A percentile compares a stretch with the other conserved stretches of the same genome.
Evolutionary conservation across 2,329 filamentous ascomycete species (phyloP).

Genomic region (Aureobasidium mangrovei): DNA sequence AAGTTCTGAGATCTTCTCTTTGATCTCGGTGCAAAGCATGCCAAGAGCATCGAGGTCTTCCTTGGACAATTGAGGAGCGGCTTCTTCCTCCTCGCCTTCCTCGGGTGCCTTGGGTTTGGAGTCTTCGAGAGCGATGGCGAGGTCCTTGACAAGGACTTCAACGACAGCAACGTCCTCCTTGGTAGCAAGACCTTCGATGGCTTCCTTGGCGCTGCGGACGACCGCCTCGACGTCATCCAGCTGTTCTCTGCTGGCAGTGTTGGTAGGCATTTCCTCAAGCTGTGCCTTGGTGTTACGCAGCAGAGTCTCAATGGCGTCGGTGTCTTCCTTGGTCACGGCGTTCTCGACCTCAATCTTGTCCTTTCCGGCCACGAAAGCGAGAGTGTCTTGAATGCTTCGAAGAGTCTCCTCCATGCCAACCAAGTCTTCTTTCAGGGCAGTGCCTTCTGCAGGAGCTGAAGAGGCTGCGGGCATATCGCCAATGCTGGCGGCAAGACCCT

Average conservation of each 20-base stretch:
- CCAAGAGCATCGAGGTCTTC: conserved; percentile 73
- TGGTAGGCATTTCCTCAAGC: conserved; percentile 72
- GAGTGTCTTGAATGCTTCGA: conserved; percentile 50
- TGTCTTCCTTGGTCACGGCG: conserved; percentile 67
- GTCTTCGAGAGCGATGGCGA: conserved; percentile 68
- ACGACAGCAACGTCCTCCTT: conserved; percentile 72
- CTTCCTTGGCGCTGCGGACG: conserved; percentile 66
- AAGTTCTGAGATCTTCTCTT: conserved; percentile 65
- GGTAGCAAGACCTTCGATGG: conserved; percentile 55
- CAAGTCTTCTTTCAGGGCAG: conserved; percentile 47
- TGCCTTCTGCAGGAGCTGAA: conserved; percentile 24
- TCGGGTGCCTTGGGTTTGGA: conserved; percentile 30
- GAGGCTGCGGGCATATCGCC: conserved; percentile 37
- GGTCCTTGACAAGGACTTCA: conserved; percentile 69
- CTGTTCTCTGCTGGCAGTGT: conserved; percentile 55
- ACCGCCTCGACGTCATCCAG: conserved; percentile 57
- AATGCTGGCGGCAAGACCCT: conserved; percentile 56
- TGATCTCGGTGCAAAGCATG: conserved; percentile 75
- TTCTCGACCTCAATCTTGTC: conserved; percentile 37
- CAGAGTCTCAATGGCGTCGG: conserved; percentile 82
- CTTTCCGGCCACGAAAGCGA: conserved; percentile 44
- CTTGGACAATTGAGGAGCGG: conserved; percentile 54
- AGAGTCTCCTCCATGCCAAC: conserved; percentile 36
- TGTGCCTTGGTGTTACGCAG: conserved; percentile 82
- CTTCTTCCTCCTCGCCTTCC: conserved; percentile 38